Percentiles rank a stretch among this genome's conserved stretches.
Conservation (phyloP, 108 stramenopile genomes). For the Pseudonitzschia pungens region DNA sequence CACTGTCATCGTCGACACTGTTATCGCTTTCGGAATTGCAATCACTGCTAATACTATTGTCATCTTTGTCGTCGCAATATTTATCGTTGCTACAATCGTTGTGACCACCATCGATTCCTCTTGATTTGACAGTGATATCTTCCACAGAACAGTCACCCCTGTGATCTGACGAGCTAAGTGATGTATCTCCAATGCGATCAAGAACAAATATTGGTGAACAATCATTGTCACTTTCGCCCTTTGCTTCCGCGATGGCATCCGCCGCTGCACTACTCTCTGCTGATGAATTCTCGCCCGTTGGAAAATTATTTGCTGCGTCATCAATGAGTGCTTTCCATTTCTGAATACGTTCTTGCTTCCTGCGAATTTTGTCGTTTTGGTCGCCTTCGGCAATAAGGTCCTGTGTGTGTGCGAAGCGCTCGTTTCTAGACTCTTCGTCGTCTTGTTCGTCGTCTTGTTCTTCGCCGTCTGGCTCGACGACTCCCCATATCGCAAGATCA, state of each 20-base stretch:
- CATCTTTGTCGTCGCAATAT: background rate
- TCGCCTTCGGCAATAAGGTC: background rate
- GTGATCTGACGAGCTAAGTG: slow-evolving; percentile 14
- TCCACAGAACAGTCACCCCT: slow-evolving; percentile 38
- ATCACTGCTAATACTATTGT: background rate
- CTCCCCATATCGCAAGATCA: slow-evolving; percentile 75
- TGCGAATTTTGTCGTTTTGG: background rate
- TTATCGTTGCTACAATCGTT: slow-evolving; percentile 4
- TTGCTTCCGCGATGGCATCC: background rate
- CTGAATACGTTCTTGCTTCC: slow-evolving; percentile 25
- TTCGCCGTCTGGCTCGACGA: slow-evolving; percentile 36
- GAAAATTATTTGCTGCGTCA: slow-evolving; percentile 13
- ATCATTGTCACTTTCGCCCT: slow-evolving; percentile 8
- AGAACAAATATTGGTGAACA: slow-evolving; percentile 50
- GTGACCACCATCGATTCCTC: background rate
- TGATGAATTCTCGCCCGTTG: background rate
- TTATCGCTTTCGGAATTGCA: background rate
- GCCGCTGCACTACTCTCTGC: background rate
- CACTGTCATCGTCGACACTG: background rate
- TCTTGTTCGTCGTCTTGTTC: slow-evolving; percentile 24
- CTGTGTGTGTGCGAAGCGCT: slow-evolving; percentile 1
- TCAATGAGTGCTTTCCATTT: slow-evolving; percentile 41
- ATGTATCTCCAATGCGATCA: slow-evolving; percentile 54
- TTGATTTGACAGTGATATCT: background rate
- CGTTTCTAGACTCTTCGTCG: background rate